Conservation (phyloP, 352 stramenopile genomes). For the Aphanomyces euteiches region DNA sequence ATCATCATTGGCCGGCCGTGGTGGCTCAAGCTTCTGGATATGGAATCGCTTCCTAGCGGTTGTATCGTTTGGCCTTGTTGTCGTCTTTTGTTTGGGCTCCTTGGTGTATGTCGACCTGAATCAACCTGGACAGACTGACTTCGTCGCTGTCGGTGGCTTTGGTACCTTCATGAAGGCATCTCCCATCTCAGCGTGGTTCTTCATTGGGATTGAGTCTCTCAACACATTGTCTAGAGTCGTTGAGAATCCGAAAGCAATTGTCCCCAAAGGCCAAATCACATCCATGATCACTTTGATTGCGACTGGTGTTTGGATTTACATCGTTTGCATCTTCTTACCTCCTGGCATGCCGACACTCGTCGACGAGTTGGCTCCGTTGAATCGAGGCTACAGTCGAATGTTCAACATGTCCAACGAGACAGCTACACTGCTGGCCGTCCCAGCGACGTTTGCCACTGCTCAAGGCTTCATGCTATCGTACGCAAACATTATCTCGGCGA, state of each 20-base stretch:
- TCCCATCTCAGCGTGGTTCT: slow-evolving; percentile 14
- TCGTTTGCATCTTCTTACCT: slow-evolving; percentile 19
- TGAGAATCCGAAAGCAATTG: slow-evolving; percentile 11
- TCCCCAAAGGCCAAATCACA: slow-evolving; percentile 18
- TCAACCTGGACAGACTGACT: neutral
- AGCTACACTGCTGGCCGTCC: slow-evolving; percentile 36
- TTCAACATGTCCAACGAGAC: slow-evolving; percentile 31
- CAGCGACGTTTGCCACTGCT: slow-evolving; percentile 38
- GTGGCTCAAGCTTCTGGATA: neutral
- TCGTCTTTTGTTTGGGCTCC: neutral
- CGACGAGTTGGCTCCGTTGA: slow-evolving; percentile 34
- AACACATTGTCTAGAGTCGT: slow-evolving; percentile 1
- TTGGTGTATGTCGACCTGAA: neutral
- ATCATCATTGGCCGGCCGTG: neutral
- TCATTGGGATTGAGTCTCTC: slow-evolving; percentile 18
- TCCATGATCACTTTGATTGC: slow-evolving; percentile 10
- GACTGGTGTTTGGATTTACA: neutral
- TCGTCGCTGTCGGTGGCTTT: neutral
- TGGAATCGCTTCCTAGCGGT: neutral
- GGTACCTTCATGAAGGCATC: neutral
- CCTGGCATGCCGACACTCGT: slow-evolving; percentile 32
- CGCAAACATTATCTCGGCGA: slow-evolving; percentile 45
- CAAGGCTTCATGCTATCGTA: slow-evolving; percentile 54
- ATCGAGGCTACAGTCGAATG: slow-evolving; percentile 36
- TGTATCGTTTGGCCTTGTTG: neutral